These are phyloP conservation scores for Sphaerobolus stellatus DNA, from an alignment of 1,284 basidiomycete genomes.

Conservation along the genomic window DNA sequence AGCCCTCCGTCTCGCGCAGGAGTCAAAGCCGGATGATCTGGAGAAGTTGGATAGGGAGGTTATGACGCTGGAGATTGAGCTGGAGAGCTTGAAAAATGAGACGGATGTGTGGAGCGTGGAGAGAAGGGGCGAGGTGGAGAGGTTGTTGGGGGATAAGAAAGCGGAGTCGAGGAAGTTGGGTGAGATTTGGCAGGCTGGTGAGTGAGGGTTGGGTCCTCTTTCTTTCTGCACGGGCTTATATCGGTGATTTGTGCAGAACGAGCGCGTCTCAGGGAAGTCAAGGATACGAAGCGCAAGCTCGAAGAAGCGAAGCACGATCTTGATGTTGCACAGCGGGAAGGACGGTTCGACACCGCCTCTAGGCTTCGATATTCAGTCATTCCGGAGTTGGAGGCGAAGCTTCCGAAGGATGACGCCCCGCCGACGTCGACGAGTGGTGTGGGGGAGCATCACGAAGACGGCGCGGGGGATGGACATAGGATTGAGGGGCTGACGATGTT, in stretches of 20 bases:
- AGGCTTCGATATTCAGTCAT: constrained; percentile 82
- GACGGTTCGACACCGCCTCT: constrained; percentile 80
- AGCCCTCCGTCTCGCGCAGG: constrained; percentile 85
- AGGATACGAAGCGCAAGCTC: constrained; percentile 75
- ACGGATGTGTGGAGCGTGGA: constrained; percentile 79
- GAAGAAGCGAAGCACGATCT: constrained; percentile 84
- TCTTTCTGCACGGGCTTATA: not conserved
- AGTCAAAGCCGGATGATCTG: constrained; percentile 85
- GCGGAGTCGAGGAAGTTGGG: constrained; percentile 63
- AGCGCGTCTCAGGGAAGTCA: constrained; percentile 71
- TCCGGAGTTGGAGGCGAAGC: constrained; percentile 73
- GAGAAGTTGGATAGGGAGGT: constrained; percentile 83
- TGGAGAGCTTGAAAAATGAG: constrained; percentile 89
- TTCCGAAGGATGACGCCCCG: constrained; percentile 63
- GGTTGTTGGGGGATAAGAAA: constrained; percentile 58
- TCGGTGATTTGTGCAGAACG: constrained; percentile 53
- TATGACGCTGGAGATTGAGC: constrained; percentile 86
- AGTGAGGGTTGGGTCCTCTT: constrained; percentile 13
- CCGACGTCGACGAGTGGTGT: too few relatives aligned
- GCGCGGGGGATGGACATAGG: constrained; percentile 1
- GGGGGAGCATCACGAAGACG: constrained; percentile 43
- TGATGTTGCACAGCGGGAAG: constrained; percentile 84
- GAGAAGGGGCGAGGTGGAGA: constrained; percentile 67
- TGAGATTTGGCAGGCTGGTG: constrained; percentile 72
- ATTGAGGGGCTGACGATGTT: constrained; percentile 69